A percentile compares a stretch with the other conserved stretches of the same genome.
phyloP scores from a whole-genome alignment of 2,329 filamentous ascomycete species.

The Diaporthe eres region DNA sequence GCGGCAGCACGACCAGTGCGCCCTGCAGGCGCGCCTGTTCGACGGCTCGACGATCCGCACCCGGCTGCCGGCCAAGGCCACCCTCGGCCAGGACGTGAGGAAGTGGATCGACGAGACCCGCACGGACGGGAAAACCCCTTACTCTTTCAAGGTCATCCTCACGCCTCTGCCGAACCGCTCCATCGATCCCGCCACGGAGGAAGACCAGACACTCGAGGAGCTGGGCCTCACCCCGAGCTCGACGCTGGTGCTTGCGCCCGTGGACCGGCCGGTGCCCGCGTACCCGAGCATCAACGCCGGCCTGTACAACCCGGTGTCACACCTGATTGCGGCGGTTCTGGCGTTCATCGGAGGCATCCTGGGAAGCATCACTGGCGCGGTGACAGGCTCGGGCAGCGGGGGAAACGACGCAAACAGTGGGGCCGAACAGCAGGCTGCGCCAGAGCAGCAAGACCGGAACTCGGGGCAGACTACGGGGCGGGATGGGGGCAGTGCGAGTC shows the following conservation, averaged over 20 bases:
- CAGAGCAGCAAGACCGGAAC: constrained; percentile 20
- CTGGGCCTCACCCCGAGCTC: constrained; percentile 84
- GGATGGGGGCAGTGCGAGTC: constrained; percentile 41
- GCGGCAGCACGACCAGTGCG: constrained; percentile 58
- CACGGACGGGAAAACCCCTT: constrained; percentile 73
- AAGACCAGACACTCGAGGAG: constrained; percentile 75
- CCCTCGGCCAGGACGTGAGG: constrained; percentile 77
- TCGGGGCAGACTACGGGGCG: constrained; percentile 48
- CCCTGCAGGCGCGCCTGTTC: constrained; percentile 85
- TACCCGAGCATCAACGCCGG: constrained; percentile 51
- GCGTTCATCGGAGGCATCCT: constrained; percentile 40
- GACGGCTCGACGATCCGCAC: constrained; percentile 85
- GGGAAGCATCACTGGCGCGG: constrained; percentile 31
- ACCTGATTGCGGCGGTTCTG: constrained; percentile 46
- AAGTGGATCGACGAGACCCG: constrained; percentile 80
- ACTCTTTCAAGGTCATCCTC: constrained; percentile 87
- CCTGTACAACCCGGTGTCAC: constrained; percentile 49
- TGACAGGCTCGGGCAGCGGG: constrained; percentile 40
- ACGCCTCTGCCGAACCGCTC: constrained; percentile 82
- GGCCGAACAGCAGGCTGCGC: constrained; percentile 6
- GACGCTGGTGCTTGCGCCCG: constrained; percentile 85
- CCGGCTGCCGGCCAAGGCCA: constrained; percentile 76
- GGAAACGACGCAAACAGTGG: background rate
- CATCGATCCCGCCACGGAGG: constrained; percentile 79
- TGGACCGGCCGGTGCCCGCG: constrained; percentile 63